Base-by-base conservation (phyloP, 805 yeast species). In the Metschnikowia kofuensis region DNA sequence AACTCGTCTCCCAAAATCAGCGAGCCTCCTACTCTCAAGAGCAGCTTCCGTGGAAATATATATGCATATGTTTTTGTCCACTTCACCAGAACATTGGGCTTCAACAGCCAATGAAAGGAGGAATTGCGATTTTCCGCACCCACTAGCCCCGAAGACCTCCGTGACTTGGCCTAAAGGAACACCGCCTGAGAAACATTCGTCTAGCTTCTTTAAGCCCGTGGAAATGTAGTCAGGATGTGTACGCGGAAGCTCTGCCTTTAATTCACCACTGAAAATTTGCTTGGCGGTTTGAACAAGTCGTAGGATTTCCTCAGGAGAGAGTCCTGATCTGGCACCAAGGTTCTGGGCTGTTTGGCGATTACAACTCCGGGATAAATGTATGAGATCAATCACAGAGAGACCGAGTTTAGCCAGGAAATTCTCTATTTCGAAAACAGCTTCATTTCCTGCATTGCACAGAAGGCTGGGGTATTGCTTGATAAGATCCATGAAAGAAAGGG, bases 101-200 rank as follows among this genome's bases (percentile, higher is more conserved):
- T 30, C 38, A 15, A 44, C 68, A 1, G 86, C 74, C 44, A 90
- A 58, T 54, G 85, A 92, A 69, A 84, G 75, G 27, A 87, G 67
- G 4, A 91, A 67, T 56, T 91, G 95, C 0, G 97, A 84, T 60
- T 92, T 92, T 0, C 97, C 98, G 0, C 87, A 77, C 0, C 95
- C 87, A 44, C 95, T 82, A 27, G 85, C 86, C 0, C 98, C 98
- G 56, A 82, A 83, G 4, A 92, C 62, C 67, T 91, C 98, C 0
- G 90, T 83, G 21, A 57, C 42, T 13, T 44, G 40, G 2, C 60
- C 59, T 2, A 46, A 26, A 4, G 53, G 45, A 37, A 54, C 38
- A 0, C 60, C 60, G 2, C 58, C 59, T 8, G 30, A 42, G 26
- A 57, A 40, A 12, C 21, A 36, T 2, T 28, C 34, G 21, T 57